Evolutionary conservation across 352 stramenopile species (phyloP).

Genomic region (Globisporangium nagaii): DNA sequence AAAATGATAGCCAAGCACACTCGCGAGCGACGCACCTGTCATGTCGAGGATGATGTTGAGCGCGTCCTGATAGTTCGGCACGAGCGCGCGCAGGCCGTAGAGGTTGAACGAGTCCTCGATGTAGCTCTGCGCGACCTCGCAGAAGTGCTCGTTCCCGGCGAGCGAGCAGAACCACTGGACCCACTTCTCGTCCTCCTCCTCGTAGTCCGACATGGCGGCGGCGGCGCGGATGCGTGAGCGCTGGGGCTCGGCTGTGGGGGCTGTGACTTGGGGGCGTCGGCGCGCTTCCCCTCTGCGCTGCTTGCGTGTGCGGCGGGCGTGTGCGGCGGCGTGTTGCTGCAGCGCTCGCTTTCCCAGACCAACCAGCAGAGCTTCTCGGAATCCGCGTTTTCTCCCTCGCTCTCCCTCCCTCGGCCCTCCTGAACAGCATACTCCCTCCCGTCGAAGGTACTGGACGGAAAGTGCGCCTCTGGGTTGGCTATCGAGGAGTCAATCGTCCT

Average conservation of each 20-base stretch:
- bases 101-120: conserved; percentile 94
- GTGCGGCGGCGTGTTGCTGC: neutral
- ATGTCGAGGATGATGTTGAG: conserved; percentile 92
- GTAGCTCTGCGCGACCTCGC: conserved; percentile 89
- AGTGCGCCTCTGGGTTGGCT: too few relatives aligned
- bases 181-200: conserved; percentile 91
- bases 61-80: conserved; percentile 88
- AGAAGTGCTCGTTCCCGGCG: conserved; percentile 91
- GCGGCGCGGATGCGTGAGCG: neutral
- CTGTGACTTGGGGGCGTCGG: neutral
- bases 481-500: neutral
- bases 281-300: neutral
- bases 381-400: conserved; percentile 7
- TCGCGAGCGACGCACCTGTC: conserved; percentile 36
- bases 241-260: too few relatives aligned
- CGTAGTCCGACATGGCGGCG: conserved; percentile 80
- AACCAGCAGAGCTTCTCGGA: conserved; percentile 4
- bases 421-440: too few relatives aligned
- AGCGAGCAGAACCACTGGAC: conserved; percentile 92
- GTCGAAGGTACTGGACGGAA: neutral
- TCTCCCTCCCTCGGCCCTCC: neutral
- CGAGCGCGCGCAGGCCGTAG: conserved; percentile 85
- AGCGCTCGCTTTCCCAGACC: conserved; percentile 5
- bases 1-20: neutral
- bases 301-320: neutral